Evolutionary conservation across 2,329 filamentous ascomycete species (phyloP), one percentile per base, ranked within the genome.

Genomic region (Colletotrichum sp.): DNA sequence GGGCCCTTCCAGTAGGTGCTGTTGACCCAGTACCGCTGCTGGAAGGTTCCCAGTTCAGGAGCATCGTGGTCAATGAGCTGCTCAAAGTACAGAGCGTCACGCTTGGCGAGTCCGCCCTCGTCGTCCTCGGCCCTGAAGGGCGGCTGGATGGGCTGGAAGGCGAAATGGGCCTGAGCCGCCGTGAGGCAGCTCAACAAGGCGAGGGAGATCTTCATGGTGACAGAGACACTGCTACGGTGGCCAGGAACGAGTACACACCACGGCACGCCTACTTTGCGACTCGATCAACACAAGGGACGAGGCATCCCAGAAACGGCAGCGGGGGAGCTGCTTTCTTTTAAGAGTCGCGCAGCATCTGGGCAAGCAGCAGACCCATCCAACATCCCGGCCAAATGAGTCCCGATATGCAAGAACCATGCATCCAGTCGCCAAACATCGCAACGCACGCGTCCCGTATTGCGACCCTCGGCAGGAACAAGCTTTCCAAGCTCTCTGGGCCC

Each of bases 11-110:
- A 92, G 78, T 82, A 88, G 48, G 88, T 85, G 1, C 85, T 83
- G 78, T 87, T 88, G 80, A 86, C 92, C 84, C 86, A 91, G 80
- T 87, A 92, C 57, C 87, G 85, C 81, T 91, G 89, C 32, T 85
- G 83, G 36, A 76, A 76, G 26, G 74, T 76, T 16, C 74, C 74
- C 15, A 90, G 82, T n/a, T 83, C 83, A 2, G 90, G 90, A 78
- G 92, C 84, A 6, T 85, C 82, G 81, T 93, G 92, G 79, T 93
- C 91, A 65, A 93, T 88, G 70, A 90, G 84, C 81, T 93, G 91
- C 77, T 88, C 81, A 75, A 92, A 92, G 59, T 59, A 52, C 2
- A 34, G 63, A 21, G 65, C 59, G 16, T 65, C 74, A n/a, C 74
- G 71, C 71, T 76, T 76, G 48, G 15, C 24, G 15, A 76, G 64